These are phyloP conservation scores for Monosporascus sp. DNA, from an alignment of 2,329 filamentous ascomycete genomes.

Conservation along the genomic window DNA sequence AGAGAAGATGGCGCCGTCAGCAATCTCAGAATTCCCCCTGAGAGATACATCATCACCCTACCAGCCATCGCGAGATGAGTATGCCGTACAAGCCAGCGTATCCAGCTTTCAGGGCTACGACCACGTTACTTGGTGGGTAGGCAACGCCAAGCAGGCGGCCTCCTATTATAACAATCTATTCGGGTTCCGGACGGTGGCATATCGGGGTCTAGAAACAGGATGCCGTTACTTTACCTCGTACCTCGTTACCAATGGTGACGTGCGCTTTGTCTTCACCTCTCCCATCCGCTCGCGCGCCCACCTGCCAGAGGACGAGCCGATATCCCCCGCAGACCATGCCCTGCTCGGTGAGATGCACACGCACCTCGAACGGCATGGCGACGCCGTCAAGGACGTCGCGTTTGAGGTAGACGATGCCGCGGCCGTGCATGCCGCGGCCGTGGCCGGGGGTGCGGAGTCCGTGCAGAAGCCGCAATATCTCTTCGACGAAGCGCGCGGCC, in stretches of 20 bases:
- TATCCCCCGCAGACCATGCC: conserved; percentile 56
- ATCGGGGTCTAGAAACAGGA: conserved; percentile 83
- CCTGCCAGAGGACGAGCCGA: conserved; percentile 53
- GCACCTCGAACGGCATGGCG: conserved; percentile 82
- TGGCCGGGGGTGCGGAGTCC: conserved; percentile 56
- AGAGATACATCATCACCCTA: conserved; percentile 36
- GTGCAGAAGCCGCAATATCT: conserved; percentile 54
- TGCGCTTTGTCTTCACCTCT: conserved; percentile 80
- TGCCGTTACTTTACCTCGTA: conserved; percentile 76
- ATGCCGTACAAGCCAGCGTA: conserved; percentile 44
- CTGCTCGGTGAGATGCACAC: conserved; percentile 70
- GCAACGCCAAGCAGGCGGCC: conserved; percentile 93
- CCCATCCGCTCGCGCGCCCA: conserved; percentile 60
- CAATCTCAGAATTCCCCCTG: conserved; percentile 44
- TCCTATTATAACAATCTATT: conserved; percentile 83
- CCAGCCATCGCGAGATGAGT: conserved; percentile 43
- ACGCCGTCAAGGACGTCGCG: conserved; percentile 91
- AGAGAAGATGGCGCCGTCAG: conserved; percentile 54
- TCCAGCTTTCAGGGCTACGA: conserved; percentile 77
- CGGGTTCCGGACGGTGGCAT: conserved; percentile 78
- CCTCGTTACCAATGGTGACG: conserved; percentile 69
- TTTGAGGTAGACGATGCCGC: conserved; percentile 90
- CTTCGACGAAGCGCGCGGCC: conserved; percentile 55
- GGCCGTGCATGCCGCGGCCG: conserved; percentile 69
- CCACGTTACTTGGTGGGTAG: conserved; percentile 93